These are phyloP conservation scores for Psilocybe tampanensis DNA, from an alignment of 768 basidiomycete species.

Conservation along the genomic window DNA sequence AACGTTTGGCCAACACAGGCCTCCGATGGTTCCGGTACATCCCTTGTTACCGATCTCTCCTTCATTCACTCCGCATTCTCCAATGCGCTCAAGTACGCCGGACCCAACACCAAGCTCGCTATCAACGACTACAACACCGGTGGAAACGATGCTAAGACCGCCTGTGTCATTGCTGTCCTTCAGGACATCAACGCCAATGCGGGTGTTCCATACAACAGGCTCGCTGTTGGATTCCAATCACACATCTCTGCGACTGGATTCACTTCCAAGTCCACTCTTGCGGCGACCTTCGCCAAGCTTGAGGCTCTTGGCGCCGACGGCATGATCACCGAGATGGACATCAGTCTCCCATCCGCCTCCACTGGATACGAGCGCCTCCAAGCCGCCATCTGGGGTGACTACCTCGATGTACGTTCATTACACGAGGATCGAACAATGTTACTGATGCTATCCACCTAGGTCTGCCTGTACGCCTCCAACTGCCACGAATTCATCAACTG, in stretches of 20 bases:
- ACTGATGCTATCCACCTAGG: too few relatives aligned
- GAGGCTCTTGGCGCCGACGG: slow-evolving; percentile 12
- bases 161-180: slow-evolving; percentile 16
- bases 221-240: slow-evolving; percentile 18
- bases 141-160: slow-evolving; percentile 14
- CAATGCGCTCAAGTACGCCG: slow-evolving; percentile 15
- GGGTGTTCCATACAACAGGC: slow-evolving; percentile 15
- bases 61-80: slow-evolving; percentile 16
- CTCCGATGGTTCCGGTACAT: slow-evolving; percentile 6
- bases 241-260: slow-evolving; percentile 12
- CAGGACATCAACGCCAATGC: slow-evolving; percentile 18
- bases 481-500: slow-evolving; percentile 18
- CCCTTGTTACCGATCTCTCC: slow-evolving; percentile 14
- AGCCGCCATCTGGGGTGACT: slow-evolving; percentile 19
- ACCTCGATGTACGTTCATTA: slow-evolving; percentile 18
- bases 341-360: slow-evolving; percentile 10
- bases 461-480: slow-evolving; percentile 15
- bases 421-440: too few relatives aligned
- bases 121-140: slow-evolving; percentile 21
- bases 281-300: slow-evolving; percentile 14
- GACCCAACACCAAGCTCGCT: slow-evolving; percentile 11
- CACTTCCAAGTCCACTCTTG: slow-evolving; percentile 8
- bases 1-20: slow-evolving; percentile 15
- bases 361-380: slow-evolving; percentile 15
- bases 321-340: slow-evolving; percentile 17